These are phyloP conservation scores for Basipetospora chlamydospora DNA, from an alignment of 2,329 filamentous ascomycete species.

Conservation along the genomic window DNA sequence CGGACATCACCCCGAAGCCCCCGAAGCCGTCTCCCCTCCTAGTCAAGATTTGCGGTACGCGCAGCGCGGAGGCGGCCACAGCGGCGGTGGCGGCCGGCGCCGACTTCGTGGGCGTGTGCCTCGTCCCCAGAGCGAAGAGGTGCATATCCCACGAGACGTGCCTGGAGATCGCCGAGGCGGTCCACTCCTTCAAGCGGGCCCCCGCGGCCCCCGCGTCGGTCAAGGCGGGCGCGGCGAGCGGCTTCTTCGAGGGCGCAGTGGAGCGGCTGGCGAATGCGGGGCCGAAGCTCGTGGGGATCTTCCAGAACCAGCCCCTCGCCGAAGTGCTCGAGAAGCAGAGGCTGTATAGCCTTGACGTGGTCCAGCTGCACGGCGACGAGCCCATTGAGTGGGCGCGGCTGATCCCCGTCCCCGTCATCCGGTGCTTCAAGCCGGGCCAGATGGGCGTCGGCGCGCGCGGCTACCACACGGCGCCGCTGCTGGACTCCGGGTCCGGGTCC, in stretches of 20 bases:
- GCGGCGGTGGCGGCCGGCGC: slow-evolving; percentile 75
- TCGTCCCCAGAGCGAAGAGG: slow-evolving; percentile 69
- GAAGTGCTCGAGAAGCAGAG: slow-evolving; percentile 70
- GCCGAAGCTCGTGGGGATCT: slow-evolving; percentile 80
- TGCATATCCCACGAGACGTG: slow-evolving; percentile 68
- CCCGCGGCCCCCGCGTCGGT: slow-evolving; percentile 12
- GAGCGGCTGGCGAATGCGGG: slow-evolving; percentile 36
- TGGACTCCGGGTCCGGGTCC: slow-evolving; percentile 78
- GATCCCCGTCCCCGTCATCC: slow-evolving; percentile 88
- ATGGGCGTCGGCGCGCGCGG: slow-evolving; percentile 59
- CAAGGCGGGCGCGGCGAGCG: slow-evolving; percentile 27
- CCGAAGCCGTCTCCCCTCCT: slow-evolving; percentile 36
- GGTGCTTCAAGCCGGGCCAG: slow-evolving; percentile 65
- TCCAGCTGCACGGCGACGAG: slow-evolving; percentile 87
- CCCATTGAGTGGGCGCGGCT: slow-evolving; percentile 78
- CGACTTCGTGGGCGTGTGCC: slow-evolving; percentile 84
- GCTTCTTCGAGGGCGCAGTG: slow-evolving; percentile 55
- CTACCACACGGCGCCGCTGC: slow-evolving; percentile 68
- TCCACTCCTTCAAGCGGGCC: slow-evolving; percentile 36
- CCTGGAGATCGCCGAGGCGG: slow-evolving; percentile 60
- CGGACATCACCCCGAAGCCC: slow-evolving; percentile 19
- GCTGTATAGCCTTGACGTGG: slow-evolving; percentile 65
- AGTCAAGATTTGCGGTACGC: slow-evolving; percentile 92
- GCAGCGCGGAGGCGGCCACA: slow-evolving; percentile 64
- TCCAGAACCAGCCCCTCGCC: slow-evolving; percentile 75